A percentile compares a stretch with the other conserved stretches of the same genome.
Evolutionary conservation across 2,329 filamentous ascomycete genomes (phyloP).

Genomic region (Metarhizium album): DNA sequence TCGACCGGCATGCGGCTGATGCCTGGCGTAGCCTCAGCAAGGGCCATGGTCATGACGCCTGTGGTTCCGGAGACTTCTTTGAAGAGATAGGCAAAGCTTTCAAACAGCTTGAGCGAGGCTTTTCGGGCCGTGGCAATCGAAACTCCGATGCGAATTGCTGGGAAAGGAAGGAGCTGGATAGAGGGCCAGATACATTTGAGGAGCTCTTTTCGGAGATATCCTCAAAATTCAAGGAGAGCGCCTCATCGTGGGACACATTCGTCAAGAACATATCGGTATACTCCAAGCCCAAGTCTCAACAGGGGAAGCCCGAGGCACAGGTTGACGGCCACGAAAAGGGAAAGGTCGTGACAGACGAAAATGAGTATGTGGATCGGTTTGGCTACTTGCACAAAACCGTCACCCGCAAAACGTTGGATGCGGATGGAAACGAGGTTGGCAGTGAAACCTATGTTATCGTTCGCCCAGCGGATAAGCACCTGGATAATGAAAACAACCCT

Average conservation of each 20-base stretch:
- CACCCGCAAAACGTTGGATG: conserved; percentile 28
- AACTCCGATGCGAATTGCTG: background rate
- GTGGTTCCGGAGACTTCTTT: conserved; percentile 7
- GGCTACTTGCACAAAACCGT: conserved; percentile 33
- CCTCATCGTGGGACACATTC: conserved; percentile 30
- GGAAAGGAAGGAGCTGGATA: background rate
- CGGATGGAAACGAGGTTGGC: conserved; percentile 30
- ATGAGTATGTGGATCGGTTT: conserved; percentile 31
- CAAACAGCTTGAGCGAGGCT: conserved; percentile 7
- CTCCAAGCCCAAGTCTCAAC: conserved; percentile 2
- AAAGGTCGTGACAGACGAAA: conserved; percentile 22
- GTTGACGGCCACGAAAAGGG: conserved; percentile 16
- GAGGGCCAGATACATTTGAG: conserved; percentile 24
- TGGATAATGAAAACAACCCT: conserved; percentile 9
- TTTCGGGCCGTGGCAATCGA: background rate
- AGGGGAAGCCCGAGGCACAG: conserved; percentile 6
- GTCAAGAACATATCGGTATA: conserved; percentile 23
- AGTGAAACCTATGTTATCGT: conserved; percentile 25
- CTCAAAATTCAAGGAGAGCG: conserved; percentile 25
- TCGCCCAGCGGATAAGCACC: conserved; percentile 16
- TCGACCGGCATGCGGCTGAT: conserved; percentile 18
- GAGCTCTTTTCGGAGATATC: conserved; percentile 30
- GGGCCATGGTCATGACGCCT: conserved; percentile 9
- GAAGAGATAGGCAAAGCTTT: conserved; percentile 8
- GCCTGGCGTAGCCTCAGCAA: conserved; percentile 15